phyloP scores from a whole-genome alignment of 2,329 filamentous ascomycete genomes.

The Pseudocercospora pini-densiflorae region DNA sequence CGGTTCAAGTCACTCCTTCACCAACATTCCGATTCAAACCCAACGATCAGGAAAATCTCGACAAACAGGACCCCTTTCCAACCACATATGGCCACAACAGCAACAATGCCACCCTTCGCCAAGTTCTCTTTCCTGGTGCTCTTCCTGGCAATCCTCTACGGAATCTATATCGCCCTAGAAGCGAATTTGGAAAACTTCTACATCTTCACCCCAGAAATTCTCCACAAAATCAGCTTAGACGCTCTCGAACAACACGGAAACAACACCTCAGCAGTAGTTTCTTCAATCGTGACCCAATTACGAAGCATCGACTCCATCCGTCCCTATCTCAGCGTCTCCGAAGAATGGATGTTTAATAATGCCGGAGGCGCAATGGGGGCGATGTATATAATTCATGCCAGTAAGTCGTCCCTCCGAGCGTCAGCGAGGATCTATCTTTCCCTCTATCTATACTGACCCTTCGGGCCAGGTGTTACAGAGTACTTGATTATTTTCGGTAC shows the following conservation, averaged over 20 bases:
- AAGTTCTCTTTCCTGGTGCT: conserved; percentile 58
- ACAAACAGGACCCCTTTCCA: neutral
- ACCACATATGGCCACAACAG: neutral
- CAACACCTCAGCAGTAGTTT: conserved; percentile 71
- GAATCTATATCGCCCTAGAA: conserved; percentile 62
- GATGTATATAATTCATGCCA: conserved; percentile 89
- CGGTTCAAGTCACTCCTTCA: conserved; percentile 6
- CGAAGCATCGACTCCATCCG: conserved; percentile 49
- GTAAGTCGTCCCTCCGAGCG: too few species aligned
- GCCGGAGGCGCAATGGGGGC: conserved; percentile 89
- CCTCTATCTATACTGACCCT: too few species aligned
- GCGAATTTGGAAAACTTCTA: conserved; percentile 64
- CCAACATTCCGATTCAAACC: neutral
- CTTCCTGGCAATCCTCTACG: conserved; percentile 59
- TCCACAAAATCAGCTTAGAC: conserved; percentile 70
- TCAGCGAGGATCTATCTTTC: too few species aligned
- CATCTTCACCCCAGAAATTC: conserved; percentile 71
- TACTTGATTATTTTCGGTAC: conserved; percentile 90
- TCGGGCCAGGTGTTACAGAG: conserved; percentile 77
- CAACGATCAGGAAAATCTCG: neutral
- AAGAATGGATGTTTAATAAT: conserved; percentile 93
- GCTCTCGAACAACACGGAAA: conserved; percentile 73
- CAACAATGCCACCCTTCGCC: conserved; percentile 11
- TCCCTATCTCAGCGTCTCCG: conserved; percentile 63
- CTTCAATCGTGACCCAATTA: conserved; percentile 72